A percentile compares a stretch with the other conserved stretches of the same genome.
Conservation (phyloP, 202 grass and related monocot species). For the Zizania palustris region DNA sequence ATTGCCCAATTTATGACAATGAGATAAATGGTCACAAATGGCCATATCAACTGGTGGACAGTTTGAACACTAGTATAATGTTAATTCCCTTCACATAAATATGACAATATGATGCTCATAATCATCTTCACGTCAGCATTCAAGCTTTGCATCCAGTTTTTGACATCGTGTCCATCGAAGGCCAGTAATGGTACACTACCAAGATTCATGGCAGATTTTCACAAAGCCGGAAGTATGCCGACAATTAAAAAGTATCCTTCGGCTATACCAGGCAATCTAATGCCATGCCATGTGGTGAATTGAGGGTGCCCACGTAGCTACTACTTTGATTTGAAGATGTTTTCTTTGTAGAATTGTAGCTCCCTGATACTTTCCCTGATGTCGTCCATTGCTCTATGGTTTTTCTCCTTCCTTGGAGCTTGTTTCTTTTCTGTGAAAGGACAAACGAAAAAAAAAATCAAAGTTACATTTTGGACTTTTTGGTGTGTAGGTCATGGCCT, state of each 20-base stretch:
- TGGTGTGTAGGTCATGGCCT: no score
- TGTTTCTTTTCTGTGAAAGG: conserved; percentile 60
- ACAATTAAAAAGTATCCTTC: background rate
- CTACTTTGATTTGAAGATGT: conserved; percentile 78
- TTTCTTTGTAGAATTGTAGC: conserved; percentile 80
- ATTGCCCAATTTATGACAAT: background rate
- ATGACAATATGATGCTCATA: background rate
- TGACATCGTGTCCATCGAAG: background rate
- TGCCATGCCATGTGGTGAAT: background rate
- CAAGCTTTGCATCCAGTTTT: background rate
- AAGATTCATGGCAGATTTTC: background rate
- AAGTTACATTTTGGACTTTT: conserved; percentile 17
- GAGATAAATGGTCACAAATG: no score
- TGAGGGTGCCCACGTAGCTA: conserved; percentile 18
- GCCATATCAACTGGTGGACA: background rate
- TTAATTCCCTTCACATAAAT: background rate
- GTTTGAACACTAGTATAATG: no score
- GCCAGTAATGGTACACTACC: background rate
- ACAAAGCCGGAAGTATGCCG: background rate
- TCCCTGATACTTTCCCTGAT: conserved; percentile 84
- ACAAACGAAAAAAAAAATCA: background rate
- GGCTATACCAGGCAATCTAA: background rate
- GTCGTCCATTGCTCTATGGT: conserved; percentile 78
- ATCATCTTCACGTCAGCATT: background rate
- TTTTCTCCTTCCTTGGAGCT: conserved; percentile 71